Evolutionary conservation across 139 green algal genomes (phyloP), one percentile per base, ranked within the genome.

Genomic region (Tetratostichococcus sp.): DNA sequence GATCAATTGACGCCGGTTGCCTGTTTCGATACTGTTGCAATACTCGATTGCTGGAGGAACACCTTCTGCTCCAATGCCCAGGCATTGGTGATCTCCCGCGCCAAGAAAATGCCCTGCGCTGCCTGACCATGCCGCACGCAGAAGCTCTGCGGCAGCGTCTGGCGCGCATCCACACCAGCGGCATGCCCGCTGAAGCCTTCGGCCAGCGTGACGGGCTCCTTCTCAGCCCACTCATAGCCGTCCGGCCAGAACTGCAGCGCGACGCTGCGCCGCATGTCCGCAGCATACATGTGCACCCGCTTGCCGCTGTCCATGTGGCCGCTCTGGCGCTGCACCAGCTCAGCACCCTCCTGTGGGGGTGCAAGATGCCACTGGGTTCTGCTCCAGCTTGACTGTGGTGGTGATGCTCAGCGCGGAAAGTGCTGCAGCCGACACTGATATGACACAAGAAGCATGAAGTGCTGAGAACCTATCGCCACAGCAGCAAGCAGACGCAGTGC

Each of bases 161-260:
- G 71, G n/a, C 25, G 35, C 58, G 39, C 75, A 69, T 69, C 30
- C 21, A 69, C 30, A 35, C 79, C 72, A 70, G 70, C 75, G 26
- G 50, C 50, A 26, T 62, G 50, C 11, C 50, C 50, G 50, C 50
- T 62, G 50, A 62, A 62, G 50, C 33, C 67, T 17, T 62, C 80
- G 17, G 67, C 75, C 35, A 94, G 28, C 28, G 92, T 42, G 34
- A 90, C 69, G 2, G 90, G 90, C 34, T 84, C 78, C 3, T 77
- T 30, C 78, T 92, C 89, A 35, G 69, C 81, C 81, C 85, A 93
- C 70, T 92, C 87, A 68, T 86, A 89, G 30, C 88, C 90, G n/a
- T 95, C 90, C 3, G 90, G 86, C 67, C 87, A 86, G 75, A 93
- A 90, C 31, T 82, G 89, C 43, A 94, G 72, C 67, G 65, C 74